Evolutionary conservation across 495 filamentous ascomycete species (phyloP).

Genomic region (Amphirosellinia nigrospora): DNA sequence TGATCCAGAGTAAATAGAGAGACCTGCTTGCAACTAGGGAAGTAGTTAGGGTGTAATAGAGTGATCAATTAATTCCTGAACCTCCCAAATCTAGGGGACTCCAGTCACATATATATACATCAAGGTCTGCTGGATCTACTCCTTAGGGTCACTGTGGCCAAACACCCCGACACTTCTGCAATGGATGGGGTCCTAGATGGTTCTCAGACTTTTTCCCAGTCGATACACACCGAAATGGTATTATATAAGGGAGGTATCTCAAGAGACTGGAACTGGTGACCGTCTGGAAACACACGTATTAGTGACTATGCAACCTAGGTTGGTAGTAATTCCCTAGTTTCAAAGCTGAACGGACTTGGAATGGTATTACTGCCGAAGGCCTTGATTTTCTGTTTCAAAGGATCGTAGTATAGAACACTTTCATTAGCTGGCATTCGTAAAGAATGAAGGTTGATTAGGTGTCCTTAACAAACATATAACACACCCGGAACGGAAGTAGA

Average conservation of each 20-base stretch:
- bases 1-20: too few relatives aligned
- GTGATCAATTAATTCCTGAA: too few relatives aligned
- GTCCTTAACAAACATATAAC: too few relatives aligned
- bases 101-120: too few relatives aligned
- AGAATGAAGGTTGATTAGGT: neutral
- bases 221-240: neutral
- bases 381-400: neutral
- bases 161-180: too few relatives aligned
- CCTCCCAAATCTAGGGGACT: too few relatives aligned
- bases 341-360: neutral
- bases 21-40: too few relatives aligned
- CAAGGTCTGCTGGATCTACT: too few relatives aligned
- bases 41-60: too few relatives aligned
- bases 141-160: too few relatives aligned
- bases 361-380: neutral
- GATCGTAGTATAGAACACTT: conserved; percentile 1
- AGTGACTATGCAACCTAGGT: neutral
- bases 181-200: neutral
- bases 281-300: neutral
- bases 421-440: neutral
- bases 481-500: neutral
- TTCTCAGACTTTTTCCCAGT: neutral
- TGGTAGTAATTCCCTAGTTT: neutral
- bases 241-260: neutral
- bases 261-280: neutral